These are phyloP conservation scores for Penicillium odoratum DNA, from an alignment of 495 filamentous ascomycete genomes.

Conservation along the genomic window DNA sequence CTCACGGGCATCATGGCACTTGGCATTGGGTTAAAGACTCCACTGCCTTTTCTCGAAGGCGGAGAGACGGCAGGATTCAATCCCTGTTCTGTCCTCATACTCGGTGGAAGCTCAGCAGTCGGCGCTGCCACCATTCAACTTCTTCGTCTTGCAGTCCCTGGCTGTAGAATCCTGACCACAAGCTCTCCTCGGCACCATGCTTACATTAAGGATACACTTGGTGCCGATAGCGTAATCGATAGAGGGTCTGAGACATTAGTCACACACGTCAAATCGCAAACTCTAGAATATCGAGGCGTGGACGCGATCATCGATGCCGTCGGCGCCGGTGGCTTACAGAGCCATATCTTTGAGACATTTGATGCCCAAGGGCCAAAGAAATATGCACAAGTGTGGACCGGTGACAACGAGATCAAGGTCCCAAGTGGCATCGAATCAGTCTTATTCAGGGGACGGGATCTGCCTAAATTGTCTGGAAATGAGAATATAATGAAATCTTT, in stretches of 20 bases:
- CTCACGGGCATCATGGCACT: conserved; percentile 38
- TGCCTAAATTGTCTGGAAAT: conserved; percentile 21
- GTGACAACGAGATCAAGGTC: conserved; percentile 16
- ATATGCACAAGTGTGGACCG: conserved; percentile 36
- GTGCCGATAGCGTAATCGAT: conserved; percentile 35
- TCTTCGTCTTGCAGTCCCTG: conserved; percentile 36
- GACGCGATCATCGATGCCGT: conserved; percentile 46
- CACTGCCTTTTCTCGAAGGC: conserved; percentile 38
- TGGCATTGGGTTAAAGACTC: conserved; percentile 26
- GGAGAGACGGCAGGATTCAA: conserved; percentile 12
- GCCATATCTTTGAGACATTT: conserved; percentile 20
- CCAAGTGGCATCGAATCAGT: conserved; percentile 26
- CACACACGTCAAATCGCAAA: conserved; percentile 29
- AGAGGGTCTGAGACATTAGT: conserved; percentile 17
- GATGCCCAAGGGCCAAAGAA: conserved; percentile 32
- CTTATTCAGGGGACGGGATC: conserved; percentile 24
- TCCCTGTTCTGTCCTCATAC: conserved; percentile 37
- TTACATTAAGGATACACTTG: conserved; percentile 24
- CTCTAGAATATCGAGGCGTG: conserved; percentile 29
- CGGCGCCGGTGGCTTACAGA: conserved; percentile 19
- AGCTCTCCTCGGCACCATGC: conserved; percentile 37
- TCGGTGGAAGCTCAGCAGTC: conserved; percentile 45
- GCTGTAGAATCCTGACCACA: conserved; percentile 36
- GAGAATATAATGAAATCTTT: conserved; percentile 14
- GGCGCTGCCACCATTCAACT: conserved; percentile 43